Percentiles rank a stretch among this genome's conserved stretches.
phyloP scores from a whole-genome alignment of 208 protist genomes.

The Leishmania martiniquensis region DNA sequence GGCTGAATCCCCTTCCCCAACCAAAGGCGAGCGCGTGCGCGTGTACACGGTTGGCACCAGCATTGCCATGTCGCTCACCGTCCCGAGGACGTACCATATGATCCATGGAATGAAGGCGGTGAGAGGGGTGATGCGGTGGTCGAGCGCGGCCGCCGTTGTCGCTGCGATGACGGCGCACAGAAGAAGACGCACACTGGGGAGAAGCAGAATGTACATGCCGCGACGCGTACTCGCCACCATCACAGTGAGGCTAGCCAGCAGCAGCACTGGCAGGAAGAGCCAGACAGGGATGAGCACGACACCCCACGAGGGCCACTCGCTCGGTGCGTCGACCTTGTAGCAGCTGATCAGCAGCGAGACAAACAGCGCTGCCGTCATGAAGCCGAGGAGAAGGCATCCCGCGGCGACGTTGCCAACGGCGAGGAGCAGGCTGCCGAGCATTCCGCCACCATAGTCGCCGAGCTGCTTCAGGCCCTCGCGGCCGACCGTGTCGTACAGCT shows the following conservation, averaged over 20 bases:
- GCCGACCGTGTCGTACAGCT: slow-evolving; percentile 97
- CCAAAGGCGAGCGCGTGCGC: slow-evolving; percentile 7
- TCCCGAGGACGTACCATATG: slow-evolving; percentile 37
- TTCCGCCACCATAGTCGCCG: slow-evolving; percentile 35
- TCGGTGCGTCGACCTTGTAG: slow-evolving; percentile 28
- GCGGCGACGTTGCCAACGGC: slow-evolving; percentile 18
- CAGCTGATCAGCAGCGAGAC: slow-evolving; percentile 23
- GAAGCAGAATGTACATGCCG: slow-evolving; percentile 21
- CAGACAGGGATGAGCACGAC: slow-evolving; percentile 44
- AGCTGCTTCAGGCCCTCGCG: slow-evolving; percentile 93
- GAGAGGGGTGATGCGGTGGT: slow-evolving; percentile 27
- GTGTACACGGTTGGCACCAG: slow-evolving; percentile 41
- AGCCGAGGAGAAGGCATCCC: slow-evolving; percentile 17
- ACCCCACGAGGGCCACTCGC: slow-evolving; percentile 29
- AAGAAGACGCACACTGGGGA: slow-evolving; percentile 22
- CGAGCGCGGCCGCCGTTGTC: slow-evolving; percentile 44
- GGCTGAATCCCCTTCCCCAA: not conserved
- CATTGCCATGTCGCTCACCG: slow-evolving; percentile 27
- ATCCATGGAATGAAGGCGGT: slow-evolving; percentile 43
- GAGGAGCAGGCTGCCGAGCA: slow-evolving; percentile 29
- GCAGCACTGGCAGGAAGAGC: slow-evolving; percentile 29
- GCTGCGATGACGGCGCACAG: slow-evolving; percentile 28
- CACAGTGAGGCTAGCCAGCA: slow-evolving; percentile 27
- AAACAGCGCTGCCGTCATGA: slow-evolving; percentile 21
- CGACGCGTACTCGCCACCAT: slow-evolving; percentile 15